Percentiles rank a stretch among this genome's conserved stretches.
phyloP scores from a whole-genome alignment of 73 alveolate species.

The Uronychia setigera region DNA sequence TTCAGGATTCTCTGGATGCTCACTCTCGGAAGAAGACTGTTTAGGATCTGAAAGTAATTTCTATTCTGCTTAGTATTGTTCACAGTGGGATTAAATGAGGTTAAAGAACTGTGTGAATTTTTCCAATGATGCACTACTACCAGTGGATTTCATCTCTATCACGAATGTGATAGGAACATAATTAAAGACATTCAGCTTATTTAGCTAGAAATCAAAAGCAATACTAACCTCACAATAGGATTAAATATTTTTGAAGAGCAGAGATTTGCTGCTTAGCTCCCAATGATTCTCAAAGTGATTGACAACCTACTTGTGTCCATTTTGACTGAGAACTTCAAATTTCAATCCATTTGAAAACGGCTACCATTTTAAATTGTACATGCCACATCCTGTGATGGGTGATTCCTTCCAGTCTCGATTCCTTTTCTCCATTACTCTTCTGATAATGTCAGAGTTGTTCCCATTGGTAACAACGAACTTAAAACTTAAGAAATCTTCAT shows the following conservation, averaged over 20 bases:
- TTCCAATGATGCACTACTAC: conserved; percentile 6
- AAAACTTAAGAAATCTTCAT: too few species aligned
- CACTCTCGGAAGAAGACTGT: too few species aligned
- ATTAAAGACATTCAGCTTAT: conserved; percentile 21
- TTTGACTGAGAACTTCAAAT: background rate
- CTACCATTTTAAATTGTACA: background rate
- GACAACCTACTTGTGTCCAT: conserved; percentile 5
- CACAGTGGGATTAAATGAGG: background rate
- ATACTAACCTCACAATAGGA: conserved; percentile 14
- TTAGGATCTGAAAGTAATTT: background rate
- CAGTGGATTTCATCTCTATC: conserved; percentile 11
- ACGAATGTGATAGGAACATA: conserved; percentile 33
- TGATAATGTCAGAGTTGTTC: background rate
- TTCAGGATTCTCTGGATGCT: conserved; percentile 2
- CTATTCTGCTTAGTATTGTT: background rate
- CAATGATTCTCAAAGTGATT: conserved; percentile 38
- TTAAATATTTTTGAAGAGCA: conserved; percentile 25
- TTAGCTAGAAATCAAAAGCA: conserved; percentile 6
- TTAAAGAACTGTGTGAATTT: conserved; percentile 11
- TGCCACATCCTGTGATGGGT: background rate
- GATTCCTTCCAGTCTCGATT: background rate
- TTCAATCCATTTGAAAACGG: background rate
- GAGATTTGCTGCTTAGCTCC: conserved; percentile 37
- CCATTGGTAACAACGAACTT: background rate
- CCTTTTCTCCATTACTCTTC: background rate